phyloP scores from a whole-genome alignment of 306 rosid species.

The Prinsepia uniflora region DNA sequence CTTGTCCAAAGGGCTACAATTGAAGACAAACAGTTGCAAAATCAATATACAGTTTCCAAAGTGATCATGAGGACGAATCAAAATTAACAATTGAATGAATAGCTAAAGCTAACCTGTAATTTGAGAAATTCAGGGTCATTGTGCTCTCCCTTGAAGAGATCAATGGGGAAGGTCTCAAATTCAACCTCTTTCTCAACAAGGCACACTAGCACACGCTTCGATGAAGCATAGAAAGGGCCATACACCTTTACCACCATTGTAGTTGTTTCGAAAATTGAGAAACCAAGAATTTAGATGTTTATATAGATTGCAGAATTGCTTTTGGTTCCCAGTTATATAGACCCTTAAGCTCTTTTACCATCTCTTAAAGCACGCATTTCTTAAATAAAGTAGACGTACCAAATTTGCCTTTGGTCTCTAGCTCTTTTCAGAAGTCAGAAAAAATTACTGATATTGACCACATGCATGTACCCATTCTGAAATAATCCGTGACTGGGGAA shows the following conservation, averaged over 20 bases:
- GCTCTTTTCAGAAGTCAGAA: not conserved
- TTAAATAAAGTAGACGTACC: not conserved
- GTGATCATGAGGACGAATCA: not conserved
- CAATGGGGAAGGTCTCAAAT: constrained; percentile 38
- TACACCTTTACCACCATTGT: constrained; percentile 47
- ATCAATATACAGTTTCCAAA: constrained; percentile 2
- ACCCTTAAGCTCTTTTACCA: not conserved
- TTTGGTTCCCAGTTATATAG: not conserved
- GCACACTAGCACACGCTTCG: constrained; percentile 36
- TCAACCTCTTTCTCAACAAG: constrained; percentile 40
- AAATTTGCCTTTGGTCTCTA: not conserved
- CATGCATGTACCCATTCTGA: not conserved
- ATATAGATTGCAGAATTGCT: not conserved
- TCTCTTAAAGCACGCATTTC: not conserved
- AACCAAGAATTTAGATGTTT: not conserved
- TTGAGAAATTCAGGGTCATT: constrained; percentile 41
- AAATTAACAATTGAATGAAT: not conserved
- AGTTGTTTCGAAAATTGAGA: not conserved
- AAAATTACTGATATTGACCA: too few relatives aligned
- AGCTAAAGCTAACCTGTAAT: constrained; percentile 27
- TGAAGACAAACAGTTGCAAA: not conserved
- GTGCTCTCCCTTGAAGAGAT: constrained; percentile 27
- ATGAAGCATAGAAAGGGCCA: constrained; percentile 34
- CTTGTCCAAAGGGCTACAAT: constrained; percentile 37
- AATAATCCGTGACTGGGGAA: not conserved